Evolutionary conservation across 1,284 basidiomycete genomes (phyloP).

Genomic region (Naganishia sp.): DNA sequence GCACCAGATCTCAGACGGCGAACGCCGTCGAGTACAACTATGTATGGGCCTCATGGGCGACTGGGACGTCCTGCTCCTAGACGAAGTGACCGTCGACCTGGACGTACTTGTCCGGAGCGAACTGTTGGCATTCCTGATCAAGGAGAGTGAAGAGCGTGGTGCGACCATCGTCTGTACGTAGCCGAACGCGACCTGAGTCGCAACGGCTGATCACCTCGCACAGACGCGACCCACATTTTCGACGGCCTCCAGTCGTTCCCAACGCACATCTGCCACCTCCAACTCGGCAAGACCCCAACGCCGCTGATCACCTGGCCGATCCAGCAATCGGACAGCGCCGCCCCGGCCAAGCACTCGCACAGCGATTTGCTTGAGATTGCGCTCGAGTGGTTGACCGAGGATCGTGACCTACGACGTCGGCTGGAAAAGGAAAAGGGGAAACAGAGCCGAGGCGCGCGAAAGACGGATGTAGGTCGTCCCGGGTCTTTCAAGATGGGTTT

Average conservation of each 20-base stretch:
- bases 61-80: constrained; percentile 90
- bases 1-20: constrained; percentile 85
- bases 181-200: too few species aligned
- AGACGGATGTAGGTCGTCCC: constrained; percentile 59
- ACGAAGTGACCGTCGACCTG: constrained; percentile 98
- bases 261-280: constrained; percentile 86
- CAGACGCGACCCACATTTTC: constrained; percentile 94
- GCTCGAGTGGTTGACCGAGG: constrained; percentile 80
- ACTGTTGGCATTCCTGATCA: constrained; percentile 80
- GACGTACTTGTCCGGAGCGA: constrained; percentile 94
- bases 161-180: constrained; percentile 86
- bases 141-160: constrained; percentile 75
- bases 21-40: constrained; percentile 88
- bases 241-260: constrained; percentile 85
- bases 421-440: constrained; percentile 60
- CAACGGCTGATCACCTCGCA: not conserved
- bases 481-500: too few species aligned
- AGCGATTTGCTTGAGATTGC: constrained; percentile 70
- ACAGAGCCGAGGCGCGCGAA: constrained; percentile 69
- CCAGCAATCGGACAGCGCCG: constrained; percentile 34
- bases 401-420: constrained; percentile 66
- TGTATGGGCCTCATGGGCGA: constrained; percentile 95
- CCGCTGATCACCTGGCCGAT: constrained; percentile 70
- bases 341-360: constrained; percentile 36
- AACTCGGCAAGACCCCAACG: constrained; percentile 67